phyloP scores from a whole-genome alignment of 2,329 filamentous ascomycete genomes.

The Verticillium nonalfalfae region DNA sequence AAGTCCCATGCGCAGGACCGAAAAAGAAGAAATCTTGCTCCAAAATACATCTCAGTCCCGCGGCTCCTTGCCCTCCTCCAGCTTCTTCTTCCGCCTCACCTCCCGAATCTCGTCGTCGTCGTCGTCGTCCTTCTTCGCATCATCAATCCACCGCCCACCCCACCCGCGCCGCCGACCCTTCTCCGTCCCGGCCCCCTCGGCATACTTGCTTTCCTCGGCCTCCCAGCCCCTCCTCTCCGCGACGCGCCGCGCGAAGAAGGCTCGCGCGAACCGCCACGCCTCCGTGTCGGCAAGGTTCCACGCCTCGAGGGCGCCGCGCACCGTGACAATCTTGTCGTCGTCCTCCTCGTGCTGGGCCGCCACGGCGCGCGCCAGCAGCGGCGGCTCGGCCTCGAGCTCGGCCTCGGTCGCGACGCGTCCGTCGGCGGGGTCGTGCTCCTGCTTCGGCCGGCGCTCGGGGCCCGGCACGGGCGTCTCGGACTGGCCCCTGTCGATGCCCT shows the following conservation, averaged over 20 bases:
- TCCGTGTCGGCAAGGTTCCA: slow-evolving; percentile 71
- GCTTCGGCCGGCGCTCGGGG: slow-evolving; percentile 47
- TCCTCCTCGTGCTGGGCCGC: slow-evolving; percentile 40
- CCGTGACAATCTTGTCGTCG: slow-evolving; percentile 33
- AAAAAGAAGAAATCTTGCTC: neutral
- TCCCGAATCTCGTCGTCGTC: neutral
- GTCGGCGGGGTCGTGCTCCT: slow-evolving; percentile 37
- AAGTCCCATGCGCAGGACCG: too few relatives aligned
- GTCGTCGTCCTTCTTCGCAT: slow-evolving; percentile 6
- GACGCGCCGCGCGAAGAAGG: slow-evolving; percentile 55
- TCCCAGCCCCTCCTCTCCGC: slow-evolving; percentile 65
- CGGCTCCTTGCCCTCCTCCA: neutral
- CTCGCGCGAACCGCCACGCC: slow-evolving; percentile 68
- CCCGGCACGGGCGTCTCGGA: slow-evolving; percentile 52
- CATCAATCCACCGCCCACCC: slow-evolving; percentile 27
- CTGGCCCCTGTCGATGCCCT: slow-evolving; percentile 42
- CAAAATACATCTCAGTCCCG: neutral
- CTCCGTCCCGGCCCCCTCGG: slow-evolving; percentile 52
- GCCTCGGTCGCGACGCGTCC: slow-evolving; percentile 45
- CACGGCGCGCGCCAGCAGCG: slow-evolving; percentile 40
- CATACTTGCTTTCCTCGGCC: slow-evolving; percentile 59
- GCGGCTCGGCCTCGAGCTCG: slow-evolving; percentile 47
- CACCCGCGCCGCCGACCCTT: slow-evolving; percentile 27
- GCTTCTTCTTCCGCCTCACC: neutral
- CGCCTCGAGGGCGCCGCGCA: slow-evolving; percentile 53